Base-by-base conservation (phyloP, 805 yeast genomes). In the Yarrowia porcina region DNA sequence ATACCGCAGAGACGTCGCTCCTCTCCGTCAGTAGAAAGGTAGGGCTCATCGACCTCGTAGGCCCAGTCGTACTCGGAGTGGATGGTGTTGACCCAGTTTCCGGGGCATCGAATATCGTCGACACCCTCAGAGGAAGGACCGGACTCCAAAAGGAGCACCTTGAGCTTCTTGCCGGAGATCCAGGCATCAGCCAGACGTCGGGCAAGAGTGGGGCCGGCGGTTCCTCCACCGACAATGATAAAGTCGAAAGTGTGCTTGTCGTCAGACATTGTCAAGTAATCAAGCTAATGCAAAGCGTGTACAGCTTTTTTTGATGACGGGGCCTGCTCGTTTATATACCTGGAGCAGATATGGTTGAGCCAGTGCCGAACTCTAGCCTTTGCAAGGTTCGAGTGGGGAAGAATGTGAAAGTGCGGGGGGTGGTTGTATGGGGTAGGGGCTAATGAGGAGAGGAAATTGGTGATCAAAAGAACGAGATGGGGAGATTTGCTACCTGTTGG, bases 171-270 rank as follows among this genome's bases (percentile, higher is more conserved):
- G 66, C 61, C 61, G 15, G 47, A 39, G 39, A 56, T 39, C 38
- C 38, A 28, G 49, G 71, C 71, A 45, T 72, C 71, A 20, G 75
- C 72, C 41, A 72, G 71, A 30, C 75, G 69, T 54, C 71, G 69
- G 17, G 74, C 75, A 20, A 72, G 70, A 35, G 68, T 71, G 63
- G 71, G 71, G 45, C 75, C 75, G 23, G 75, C 74, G 42, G 75
- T 72, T 61, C 75, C 71, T 35, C 74, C 70, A 36, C 73, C 68
- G 47, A 72, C 67, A 65, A 71, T 65, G 64, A 72, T 52, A 63
- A 69, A 66, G 67, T 72, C 69, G 61, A 60, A 64, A 41, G 68
- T 39, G 59, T 52, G 44, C 49, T 39, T 56, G 49, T 56, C 49
- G 49, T 56, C 61, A 56, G 61, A 27, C 61, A 56, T 56, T 28